Conservation (phyloP, 169 alveolate species). For the Neospora caninum region DNA sequence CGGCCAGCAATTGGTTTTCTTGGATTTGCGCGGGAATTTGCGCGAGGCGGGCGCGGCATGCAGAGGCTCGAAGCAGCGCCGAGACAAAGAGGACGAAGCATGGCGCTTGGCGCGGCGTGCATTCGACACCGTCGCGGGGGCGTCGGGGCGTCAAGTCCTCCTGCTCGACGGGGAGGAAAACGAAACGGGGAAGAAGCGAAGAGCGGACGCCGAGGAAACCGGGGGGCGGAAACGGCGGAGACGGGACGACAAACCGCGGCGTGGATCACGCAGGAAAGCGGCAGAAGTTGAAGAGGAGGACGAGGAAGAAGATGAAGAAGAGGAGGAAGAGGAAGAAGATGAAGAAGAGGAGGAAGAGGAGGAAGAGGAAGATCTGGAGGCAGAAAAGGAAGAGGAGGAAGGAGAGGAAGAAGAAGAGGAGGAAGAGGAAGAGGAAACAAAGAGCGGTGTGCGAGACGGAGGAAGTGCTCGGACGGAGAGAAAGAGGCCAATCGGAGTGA, state of each 20-base stretch:
- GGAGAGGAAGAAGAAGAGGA: neutral
- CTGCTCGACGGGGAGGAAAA: neutral
- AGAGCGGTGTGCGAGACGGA: neutral
- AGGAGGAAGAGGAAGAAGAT: neutral
- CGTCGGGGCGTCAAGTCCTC: neutral
- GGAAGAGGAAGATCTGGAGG: constrained; percentile 13
- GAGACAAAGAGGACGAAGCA: neutral
- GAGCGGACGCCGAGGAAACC: neutral
- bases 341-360: neutral
- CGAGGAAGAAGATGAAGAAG: neutral
- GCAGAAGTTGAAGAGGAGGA: neutral
- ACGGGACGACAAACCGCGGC: neutral
- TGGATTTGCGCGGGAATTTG: constrained; percentile 37
- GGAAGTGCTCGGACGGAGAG: neutral
- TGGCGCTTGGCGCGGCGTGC: constrained; percentile 32
- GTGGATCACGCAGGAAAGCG: neutral
- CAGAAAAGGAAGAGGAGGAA: constrained; percentile 20
- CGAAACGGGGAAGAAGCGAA: neutral
- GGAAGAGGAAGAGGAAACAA: neutral
- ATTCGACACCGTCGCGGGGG: neutral
- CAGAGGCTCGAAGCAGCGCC: neutral
- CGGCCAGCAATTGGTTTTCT: neutral
- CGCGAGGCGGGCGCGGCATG: neutral
- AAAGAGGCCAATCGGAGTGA: neutral
- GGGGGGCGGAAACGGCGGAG: neutral